Evolutionary conservation across 106 monocot species (phyloP).

Genomic region (Dioscorea dumetorum): DNA sequence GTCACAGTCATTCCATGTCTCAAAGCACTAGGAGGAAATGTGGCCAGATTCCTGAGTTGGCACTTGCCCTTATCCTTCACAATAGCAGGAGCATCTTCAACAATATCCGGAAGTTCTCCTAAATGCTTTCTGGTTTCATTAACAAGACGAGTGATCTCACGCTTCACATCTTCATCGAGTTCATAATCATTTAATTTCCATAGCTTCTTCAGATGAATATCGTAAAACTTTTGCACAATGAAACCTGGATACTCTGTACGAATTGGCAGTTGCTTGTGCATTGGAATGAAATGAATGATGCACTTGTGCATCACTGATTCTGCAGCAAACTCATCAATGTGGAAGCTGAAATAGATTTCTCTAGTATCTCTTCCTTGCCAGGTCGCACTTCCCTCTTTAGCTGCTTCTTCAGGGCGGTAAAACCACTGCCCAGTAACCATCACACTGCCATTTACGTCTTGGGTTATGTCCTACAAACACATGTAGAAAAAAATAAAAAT

Average conservation of each 20-base stretch:
- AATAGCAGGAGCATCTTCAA: conserved; percentile 24
- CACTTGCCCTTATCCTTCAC: conserved; percentile 38
- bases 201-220: conserved; percentile 65
- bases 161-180: conserved; percentile 74
- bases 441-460: conserved; percentile 48
- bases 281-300: conserved; percentile 86
- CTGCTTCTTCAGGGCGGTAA: conserved; percentile 96
- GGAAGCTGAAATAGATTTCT: conserved; percentile 91
- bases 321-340: conserved; percentile 87
- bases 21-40: conserved; percentile 41
- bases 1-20: conserved; percentile 23
- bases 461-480: conserved; percentile 44
- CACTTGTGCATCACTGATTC: conserved; percentile 98
- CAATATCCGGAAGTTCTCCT: conserved; percentile 74
- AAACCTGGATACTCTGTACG: conserved; percentile 80
- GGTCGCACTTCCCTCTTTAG: conserved; percentile 75
- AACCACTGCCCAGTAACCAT: conserved; percentile 95
- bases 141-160: conserved; percentile 76
- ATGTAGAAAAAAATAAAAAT: no score
- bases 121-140: conserved; percentile 60
- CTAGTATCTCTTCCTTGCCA: conserved; percentile 71
- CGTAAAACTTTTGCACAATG: conserved; percentile 88
- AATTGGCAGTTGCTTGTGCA: conserved; percentile 70
- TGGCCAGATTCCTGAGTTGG: conserved; percentile 35
- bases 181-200: conserved; percentile 93